Base-by-base conservation (phyloP, 1,284 basidiomycete genomes). In the Kwoniella shivajii region DNA sequence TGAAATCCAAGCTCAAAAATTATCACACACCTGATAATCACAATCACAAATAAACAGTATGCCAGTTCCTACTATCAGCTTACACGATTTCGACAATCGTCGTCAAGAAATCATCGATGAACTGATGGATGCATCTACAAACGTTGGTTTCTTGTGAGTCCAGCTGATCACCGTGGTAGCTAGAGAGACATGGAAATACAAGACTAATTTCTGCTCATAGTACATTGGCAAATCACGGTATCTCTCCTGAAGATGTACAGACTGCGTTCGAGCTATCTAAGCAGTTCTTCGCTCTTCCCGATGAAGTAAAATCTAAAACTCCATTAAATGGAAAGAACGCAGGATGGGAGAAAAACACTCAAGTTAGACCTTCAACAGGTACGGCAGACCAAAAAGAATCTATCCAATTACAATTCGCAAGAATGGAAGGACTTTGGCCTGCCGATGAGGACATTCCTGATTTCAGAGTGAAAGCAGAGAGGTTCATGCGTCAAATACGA, bases 351-450 rank as follows among this genome's bases (percentile, higher is more conserved):
- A 60, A 61, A 51, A 61, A 63, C 47, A 55, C 65, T 2, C 65
- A 67, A 38, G 61, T 67, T 2, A 26, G 65, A 38, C 65, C 65
- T 20, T 57, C 53, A 13, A 67, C 65, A 3, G 65, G 65, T 18
- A 67, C 65, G 6, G 65, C 65, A 11, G 65, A 67, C 24, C 65
- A 64, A 38, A 67, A 67, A 49, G 65, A 67, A 45, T 57, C 54
- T 6, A 60, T 67, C 42, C 65, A 67, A 50, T 51, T 68, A 20
- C 68, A 69, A 46, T 71, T 71, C 47, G 60, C 67, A 6, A 55
- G 68, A 11, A 71, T 71, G 68, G 68, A 71, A 20, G 68, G 68
- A 1, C 54, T 71, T 13, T 71, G 68, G 68, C 68, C 68, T 4
- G 7, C 46, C 3, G 61, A 68, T 20, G 57, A 63, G 27, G 62